These are phyloP conservation scores for Pseudonitzschia multistriata DNA, from an alignment of 108 stramenopile genomes.

Conservation along the genomic window DNA sequence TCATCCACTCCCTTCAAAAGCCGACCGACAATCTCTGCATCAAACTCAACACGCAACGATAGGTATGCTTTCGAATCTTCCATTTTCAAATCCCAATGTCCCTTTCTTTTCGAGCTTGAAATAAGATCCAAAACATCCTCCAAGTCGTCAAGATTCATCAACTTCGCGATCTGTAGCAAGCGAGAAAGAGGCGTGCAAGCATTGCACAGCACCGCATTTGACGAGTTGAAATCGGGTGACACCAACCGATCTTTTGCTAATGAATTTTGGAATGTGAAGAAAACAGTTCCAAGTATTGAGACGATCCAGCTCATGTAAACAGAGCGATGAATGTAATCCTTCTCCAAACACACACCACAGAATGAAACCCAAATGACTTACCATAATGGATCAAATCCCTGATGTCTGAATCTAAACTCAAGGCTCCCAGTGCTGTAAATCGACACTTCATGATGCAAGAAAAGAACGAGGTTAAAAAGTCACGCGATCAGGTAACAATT, in stretches of 20 bases:
- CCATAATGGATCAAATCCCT: slow-evolving; percentile 70
- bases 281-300: background rate
- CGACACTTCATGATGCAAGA: slow-evolving; percentile 38
- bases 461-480: too few relatives aligned
- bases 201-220: slow-evolving; percentile 56
- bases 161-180: slow-evolving; percentile 68
- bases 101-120: slow-evolving; percentile 72
- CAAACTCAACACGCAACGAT: slow-evolving; percentile 74
- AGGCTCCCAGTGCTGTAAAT: slow-evolving; percentile 76
- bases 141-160: slow-evolving; percentile 82
- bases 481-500: background rate
- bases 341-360: too few relatives aligned
- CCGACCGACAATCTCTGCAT: slow-evolving; percentile 63
- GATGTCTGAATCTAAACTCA: slow-evolving; percentile 81
- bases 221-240: slow-evolving; percentile 51
- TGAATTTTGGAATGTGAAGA: too few relatives aligned
- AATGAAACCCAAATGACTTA: slow-evolving; percentile 6
- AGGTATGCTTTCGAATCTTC: slow-evolving; percentile 75
- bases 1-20: slow-evolving; percentile 40
- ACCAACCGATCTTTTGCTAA: slow-evolving; percentile 58
- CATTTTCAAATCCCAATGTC: slow-evolving; percentile 80
- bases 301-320: background rate
- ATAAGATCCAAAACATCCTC: slow-evolving; percentile 85
- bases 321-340: too few relatives aligned
- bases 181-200: slow-evolving; percentile 73